phyloP scores from a whole-genome alignment of 441 rosid species.

The Rhodomyrtus psidioides region DNA sequence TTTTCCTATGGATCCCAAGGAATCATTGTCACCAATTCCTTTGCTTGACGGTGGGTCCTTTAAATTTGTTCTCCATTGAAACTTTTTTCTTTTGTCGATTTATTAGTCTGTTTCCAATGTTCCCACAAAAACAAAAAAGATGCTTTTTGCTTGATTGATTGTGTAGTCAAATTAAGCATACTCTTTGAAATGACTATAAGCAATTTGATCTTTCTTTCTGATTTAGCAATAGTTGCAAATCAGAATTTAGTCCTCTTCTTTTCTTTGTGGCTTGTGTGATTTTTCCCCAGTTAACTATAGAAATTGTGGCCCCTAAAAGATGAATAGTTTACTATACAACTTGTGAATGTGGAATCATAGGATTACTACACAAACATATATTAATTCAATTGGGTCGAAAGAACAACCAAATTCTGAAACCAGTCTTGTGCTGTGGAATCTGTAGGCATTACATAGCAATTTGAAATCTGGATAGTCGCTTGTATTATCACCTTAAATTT shows the following conservation, averaged over 20 bases:
- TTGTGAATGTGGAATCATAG: background rate
- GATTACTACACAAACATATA: background rate
- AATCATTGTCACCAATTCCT: constrained; percentile 13
- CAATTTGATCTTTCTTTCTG: background rate
- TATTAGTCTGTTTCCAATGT: background rate
- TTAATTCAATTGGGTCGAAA: background rate
- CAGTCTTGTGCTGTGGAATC: background rate
- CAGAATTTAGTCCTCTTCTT: background rate
- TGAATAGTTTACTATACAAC: background rate
- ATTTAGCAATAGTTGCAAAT: background rate
- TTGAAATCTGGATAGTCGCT: background rate
- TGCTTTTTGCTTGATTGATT: background rate
- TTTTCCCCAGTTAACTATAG: background rate
- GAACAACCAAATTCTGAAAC: background rate
- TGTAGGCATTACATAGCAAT: background rate
- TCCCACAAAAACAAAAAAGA: background rate
- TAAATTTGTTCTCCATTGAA: background rate
- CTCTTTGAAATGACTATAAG: background rate
- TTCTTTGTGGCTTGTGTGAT: background rate
- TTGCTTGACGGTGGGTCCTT: constrained; percentile 26
- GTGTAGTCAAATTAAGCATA: background rate
- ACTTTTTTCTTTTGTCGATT: background rate
- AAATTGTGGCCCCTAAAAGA: background rate
- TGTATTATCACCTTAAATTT: background rate
- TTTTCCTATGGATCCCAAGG: constrained; percentile 26